phyloP scores from a whole-genome alignment of 2,329 filamentous ascomycete genomes.

The Fusarium buxicola region DNA sequence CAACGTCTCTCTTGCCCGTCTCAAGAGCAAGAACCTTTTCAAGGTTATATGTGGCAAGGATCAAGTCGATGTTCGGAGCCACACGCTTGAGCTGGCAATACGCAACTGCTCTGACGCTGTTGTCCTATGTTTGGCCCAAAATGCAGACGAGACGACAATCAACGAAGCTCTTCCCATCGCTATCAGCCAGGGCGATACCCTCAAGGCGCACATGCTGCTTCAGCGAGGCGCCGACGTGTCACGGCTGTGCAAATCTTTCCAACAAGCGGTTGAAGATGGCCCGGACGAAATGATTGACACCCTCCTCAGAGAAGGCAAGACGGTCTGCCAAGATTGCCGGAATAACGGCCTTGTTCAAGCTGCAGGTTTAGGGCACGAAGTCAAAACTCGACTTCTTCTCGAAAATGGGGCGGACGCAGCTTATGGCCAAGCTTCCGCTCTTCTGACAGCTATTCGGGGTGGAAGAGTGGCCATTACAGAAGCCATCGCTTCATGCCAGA shows the following conservation, averaged over 20 bases:
- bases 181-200: slow-evolving; percentile 1
- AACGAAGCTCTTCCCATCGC: slow-evolving; percentile 25
- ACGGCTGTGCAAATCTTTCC: background rate
- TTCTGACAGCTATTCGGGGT: background rate
- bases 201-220: slow-evolving; percentile 20
- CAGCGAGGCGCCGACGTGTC: background rate
- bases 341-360: background rate
- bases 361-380: background rate
- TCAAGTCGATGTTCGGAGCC: background rate
- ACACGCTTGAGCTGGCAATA: background rate
- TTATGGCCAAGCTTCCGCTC: background rate
- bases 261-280: background rate
- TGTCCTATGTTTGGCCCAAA: slow-evolving; percentile 2
- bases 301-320: background rate
- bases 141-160: slow-evolving; percentile 6
- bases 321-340: background rate
- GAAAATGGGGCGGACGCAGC: background rate
- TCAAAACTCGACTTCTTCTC: background rate
- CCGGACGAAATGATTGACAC: background rate
- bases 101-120: background rate
- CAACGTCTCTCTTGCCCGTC: background rate
- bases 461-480: background rate
- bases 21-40: background rate
- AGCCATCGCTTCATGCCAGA: background rate
- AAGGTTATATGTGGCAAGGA: background rate